Conservation (phyloP, 2,329 filamentous ascomycete species). For the Colletotrichum sp. region DNA sequence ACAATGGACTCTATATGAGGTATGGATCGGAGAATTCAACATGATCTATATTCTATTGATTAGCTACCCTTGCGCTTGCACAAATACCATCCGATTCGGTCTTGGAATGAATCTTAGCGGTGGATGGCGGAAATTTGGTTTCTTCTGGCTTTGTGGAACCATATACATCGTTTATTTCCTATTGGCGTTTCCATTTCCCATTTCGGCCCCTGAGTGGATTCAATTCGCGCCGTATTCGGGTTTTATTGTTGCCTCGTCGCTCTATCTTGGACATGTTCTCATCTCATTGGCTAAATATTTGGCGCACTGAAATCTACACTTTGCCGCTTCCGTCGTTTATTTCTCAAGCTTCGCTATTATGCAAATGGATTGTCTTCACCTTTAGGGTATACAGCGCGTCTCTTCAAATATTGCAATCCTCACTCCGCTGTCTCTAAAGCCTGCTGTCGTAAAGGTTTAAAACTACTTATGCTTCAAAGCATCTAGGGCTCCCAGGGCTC, state of each 20-base stretch:
- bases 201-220: not conserved
- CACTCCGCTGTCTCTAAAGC: not conserved
- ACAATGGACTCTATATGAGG: not conserved
- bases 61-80: not conserved
- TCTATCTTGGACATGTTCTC: not conserved
- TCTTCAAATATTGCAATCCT: not conserved
- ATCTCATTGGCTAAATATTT: not conserved
- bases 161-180: not conserved
- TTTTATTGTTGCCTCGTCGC: not conserved
- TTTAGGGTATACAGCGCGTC: not conserved
- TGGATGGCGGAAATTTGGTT: not conserved
- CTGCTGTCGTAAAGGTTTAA: too few species aligned
- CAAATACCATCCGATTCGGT: not conserved
- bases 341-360: not conserved
- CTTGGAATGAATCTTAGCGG: not conserved
- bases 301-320: not conserved
- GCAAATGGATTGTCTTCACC: not conserved
- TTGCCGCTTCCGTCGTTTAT: not conserved
- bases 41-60: not conserved
- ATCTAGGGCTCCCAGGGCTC: not conserved
- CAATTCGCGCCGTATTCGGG: not conserved
- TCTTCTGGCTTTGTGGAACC: not conserved
- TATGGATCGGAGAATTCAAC: not conserved
- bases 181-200: not conserved
- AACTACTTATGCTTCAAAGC: too few species aligned